A percentile compares a stretch with the other conserved stretches of the same genome.
These are phyloP conservation scores for Penicillium salamii DNA, from an alignment of 495 filamentous ascomycete genomes.

Conservation along the genomic window DNA sequence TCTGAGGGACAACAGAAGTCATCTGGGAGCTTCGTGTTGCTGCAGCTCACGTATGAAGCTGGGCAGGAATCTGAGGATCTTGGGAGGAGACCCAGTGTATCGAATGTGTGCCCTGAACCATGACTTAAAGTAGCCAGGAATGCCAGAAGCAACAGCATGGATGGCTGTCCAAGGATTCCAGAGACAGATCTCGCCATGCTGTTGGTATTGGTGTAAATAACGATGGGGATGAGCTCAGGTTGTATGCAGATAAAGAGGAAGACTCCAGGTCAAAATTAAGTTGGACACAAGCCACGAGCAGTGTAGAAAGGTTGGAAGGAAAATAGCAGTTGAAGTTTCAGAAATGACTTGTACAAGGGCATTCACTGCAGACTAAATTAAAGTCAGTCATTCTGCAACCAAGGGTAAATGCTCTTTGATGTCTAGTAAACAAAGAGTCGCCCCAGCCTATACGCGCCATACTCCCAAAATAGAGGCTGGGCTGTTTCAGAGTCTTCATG, in stretches of 20 bases:
- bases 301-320: background rate
- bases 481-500: conserved; percentile 24
- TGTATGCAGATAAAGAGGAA: background rate
- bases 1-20: conserved; percentile 72
- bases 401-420: conserved; percentile 6
- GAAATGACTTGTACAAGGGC: conserved; percentile 9
- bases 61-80: conserved; percentile 45
- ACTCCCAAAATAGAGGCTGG: conserved; percentile 23
- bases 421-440: conserved; percentile 15
- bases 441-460: conserved; percentile 31
- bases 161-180: conserved; percentile 7
- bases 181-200: conserved; percentile 20
- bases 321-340: background rate
- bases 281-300: background rate
- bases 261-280: background rate
- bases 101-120: conserved; percentile 28
- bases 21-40: conserved; percentile 52
- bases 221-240: background rate
- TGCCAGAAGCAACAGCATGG: conserved; percentile 26
- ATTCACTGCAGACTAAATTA: conserved; percentile 5
- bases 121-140: conserved; percentile 16
- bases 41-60: conserved; percentile 49
- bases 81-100: conserved; percentile 27
- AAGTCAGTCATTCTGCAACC: conserved; percentile 4
- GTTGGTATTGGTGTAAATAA: background rate